Percentiles rank a stretch among this genome's conserved stretches.
Evolutionary conservation across 257 asterid genomes (phyloP).

Genomic region (Linaria vulgaris): DNA sequence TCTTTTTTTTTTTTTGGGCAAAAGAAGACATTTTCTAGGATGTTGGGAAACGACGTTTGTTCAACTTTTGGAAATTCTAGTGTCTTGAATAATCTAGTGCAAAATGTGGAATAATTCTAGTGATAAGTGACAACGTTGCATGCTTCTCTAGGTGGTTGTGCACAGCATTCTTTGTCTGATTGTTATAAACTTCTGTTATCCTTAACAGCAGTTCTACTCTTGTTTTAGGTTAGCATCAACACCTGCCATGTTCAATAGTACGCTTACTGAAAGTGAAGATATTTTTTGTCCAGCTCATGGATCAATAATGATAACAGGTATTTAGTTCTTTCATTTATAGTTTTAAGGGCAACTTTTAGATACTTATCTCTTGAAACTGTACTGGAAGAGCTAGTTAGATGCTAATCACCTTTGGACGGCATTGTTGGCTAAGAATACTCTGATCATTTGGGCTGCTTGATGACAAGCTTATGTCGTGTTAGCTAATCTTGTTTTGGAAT

Average conservation of each 20-base stretch:
- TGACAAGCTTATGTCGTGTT: constrained; percentile 5
- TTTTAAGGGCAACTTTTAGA: constrained; percentile 11
- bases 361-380: constrained; percentile 8
- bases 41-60: no score
- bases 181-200: constrained; percentile 9
- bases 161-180: constrained; percentile 16
- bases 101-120: constrained; percentile 4
- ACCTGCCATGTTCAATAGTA: constrained; percentile 96
- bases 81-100: background rate
- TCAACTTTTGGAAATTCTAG: background rate
- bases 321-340: constrained; percentile 7
- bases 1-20: no score
- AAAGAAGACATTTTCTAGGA: no score
- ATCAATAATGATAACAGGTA: constrained; percentile 94
- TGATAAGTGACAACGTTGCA: background rate
- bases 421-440: background rate
- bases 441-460: constrained; percentile 7
- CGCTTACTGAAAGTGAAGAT: constrained; percentile 72
- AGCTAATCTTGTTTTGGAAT: constrained; percentile 7
- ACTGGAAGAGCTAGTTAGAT: constrained; percentile 6
- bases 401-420: constrained; percentile 4
- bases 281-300: constrained; percentile 89
- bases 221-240: constrained; percentile 91
- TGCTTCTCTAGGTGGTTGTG: constrained; percentile 6
- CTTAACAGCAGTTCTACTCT: constrained; percentile 24